Evolutionary conservation across 345 rosid genomes (phyloP).

Genomic region (Corchorus olitorius): DNA sequence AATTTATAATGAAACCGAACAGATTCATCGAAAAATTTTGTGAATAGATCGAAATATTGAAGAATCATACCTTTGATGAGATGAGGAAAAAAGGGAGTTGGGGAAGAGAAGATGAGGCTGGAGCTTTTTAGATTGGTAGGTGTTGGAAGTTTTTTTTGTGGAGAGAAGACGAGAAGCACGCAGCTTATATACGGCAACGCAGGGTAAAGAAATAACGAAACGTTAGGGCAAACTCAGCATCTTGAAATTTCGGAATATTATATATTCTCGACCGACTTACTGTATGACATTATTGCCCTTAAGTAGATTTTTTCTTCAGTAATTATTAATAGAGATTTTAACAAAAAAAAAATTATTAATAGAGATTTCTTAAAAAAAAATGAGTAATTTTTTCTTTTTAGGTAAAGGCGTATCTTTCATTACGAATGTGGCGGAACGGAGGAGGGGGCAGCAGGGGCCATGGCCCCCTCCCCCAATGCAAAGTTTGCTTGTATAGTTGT

Average conservation of each 20-base stretch:
- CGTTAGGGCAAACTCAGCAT: conserved; percentile 28
- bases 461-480: too few relatives aligned
- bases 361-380: too few relatives aligned
- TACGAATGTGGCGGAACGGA: too few relatives aligned
- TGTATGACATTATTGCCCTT: conserved; percentile 2
- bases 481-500: too few relatives aligned
- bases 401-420: too few relatives aligned
- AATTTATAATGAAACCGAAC: background rate
- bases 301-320: too few relatives aligned
- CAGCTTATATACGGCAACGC: background rate
- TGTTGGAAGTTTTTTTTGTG: background rate
- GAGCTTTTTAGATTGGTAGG: background rate
- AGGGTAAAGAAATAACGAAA: background rate
- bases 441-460: too few relatives aligned
- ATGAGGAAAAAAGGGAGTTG: background rate
- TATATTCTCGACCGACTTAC: conserved; percentile 7
- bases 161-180: background rate
- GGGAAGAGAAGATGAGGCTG: background rate
- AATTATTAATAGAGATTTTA: too few relatives aligned
- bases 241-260: conserved; percentile 4
- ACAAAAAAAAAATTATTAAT: too few relatives aligned
- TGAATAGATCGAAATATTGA: background rate
- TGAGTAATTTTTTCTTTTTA: too few relatives aligned
- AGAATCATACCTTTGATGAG: conserved; percentile 11
- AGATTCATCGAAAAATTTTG: background rate